Percentiles rank a stretch among this genome's conserved stretches.
These are phyloP conservation scores for Sherardia arvensis DNA, from an alignment of 257 asterid genomes.

Conservation along the genomic window DNA sequence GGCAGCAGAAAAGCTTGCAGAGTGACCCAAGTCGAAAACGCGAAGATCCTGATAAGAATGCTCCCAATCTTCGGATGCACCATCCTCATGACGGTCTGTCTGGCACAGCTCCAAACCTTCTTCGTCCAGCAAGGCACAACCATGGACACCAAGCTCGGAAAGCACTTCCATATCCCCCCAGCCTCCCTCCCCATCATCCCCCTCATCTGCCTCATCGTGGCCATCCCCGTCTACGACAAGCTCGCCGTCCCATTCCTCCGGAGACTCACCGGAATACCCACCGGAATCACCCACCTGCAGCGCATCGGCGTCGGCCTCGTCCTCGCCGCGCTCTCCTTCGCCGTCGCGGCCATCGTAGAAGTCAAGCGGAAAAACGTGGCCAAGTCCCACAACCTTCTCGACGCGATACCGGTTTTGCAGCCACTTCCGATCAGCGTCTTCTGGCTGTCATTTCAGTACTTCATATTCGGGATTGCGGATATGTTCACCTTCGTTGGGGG, in stretches of 20 bases:
- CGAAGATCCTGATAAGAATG: slow-evolving; percentile 51
- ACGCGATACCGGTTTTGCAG: slow-evolving; percentile 38
- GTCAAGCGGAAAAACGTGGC: slow-evolving; percentile 56
- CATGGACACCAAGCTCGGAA: slow-evolving; percentile 50
- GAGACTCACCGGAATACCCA: slow-evolving; percentile 48
- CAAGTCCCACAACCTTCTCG: slow-evolving; percentile 32
- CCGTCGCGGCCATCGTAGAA: slow-evolving; percentile 51
- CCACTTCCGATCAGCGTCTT: slow-evolving; percentile 70
- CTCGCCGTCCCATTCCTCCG: slow-evolving; percentile 43
- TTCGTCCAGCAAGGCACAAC: slow-evolving; percentile 61
- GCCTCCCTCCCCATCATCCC: slow-evolving; percentile 72
- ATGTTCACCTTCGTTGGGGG: slow-evolving; percentile 71
- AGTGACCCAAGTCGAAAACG: slow-evolving; percentile 82
- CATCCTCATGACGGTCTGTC: slow-evolving; percentile 65
- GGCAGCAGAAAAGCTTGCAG: slow-evolving; percentile 62
- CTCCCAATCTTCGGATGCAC: slow-evolving; percentile 64
- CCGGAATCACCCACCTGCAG: slow-evolving; percentile 65
- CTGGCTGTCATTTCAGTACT: slow-evolving; percentile 73
- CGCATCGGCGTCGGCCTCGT: slow-evolving; percentile 66
- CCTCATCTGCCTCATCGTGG: slow-evolving; percentile 32
- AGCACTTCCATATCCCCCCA: slow-evolving; percentile 45
- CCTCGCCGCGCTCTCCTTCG: slow-evolving; percentile 62
- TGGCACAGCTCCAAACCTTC: slow-evolving; percentile 81
- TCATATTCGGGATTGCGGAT: slow-evolving; percentile 74
- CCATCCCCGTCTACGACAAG: slow-evolving; percentile 52